Base-by-base conservation (phyloP, 768 basidiomycete species). In the Leccinum rimulosum region DNA sequence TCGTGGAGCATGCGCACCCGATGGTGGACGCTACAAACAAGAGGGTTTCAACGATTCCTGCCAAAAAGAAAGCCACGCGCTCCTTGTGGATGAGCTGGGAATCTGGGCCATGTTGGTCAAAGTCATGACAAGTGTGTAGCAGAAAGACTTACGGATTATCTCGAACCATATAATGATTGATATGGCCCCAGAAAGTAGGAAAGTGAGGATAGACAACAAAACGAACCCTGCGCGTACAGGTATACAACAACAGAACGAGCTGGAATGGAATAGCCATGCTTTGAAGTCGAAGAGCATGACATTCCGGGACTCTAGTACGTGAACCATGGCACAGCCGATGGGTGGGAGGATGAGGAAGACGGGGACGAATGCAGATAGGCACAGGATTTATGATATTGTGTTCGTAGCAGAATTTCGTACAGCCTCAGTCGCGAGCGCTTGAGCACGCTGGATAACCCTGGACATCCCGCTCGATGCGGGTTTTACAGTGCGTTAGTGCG, bases 141-240 rank as follows among this genome's bases (percentile, higher is more conserved):
- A 19, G 40, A 14, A 50, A 50, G 17, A 77, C 85, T 59, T 59
- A 87, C 87, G 78, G 25, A 75, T 76, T 17, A 87, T 70, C 67
- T 87, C 83, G 68, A 83, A 85, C 87, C 86, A 89, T 27, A 86
- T 65, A 36, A 83, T 66, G 61, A 82, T 69, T 3, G 84, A 76
- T 33, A 88, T 73, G 17, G 81, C 59, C 2, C 82, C 86, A 8
- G 84, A 76, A 31, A 87, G 72, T 19, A 86, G 62, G 55, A 86
- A 79, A 1, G 80, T 81, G 8, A 87, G 69, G 3, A 80, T 58
- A 30, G 84, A 77, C 76, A 85, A 79, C 48, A 80, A 64, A 49
- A 84, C 74, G 33, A 88, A 85, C 35, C 88, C 85, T 5, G 82
- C 56, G 57, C 87, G 80, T 6, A 86, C 84, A 30, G 85, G 85